A percentile compares a stretch with the other conserved stretches of the same genome.
These are phyloP conservation scores for Aureobasidium sp. DNA, from an alignment of 2,329 filamentous ascomycete genomes.

Conservation along the genomic window DNA sequence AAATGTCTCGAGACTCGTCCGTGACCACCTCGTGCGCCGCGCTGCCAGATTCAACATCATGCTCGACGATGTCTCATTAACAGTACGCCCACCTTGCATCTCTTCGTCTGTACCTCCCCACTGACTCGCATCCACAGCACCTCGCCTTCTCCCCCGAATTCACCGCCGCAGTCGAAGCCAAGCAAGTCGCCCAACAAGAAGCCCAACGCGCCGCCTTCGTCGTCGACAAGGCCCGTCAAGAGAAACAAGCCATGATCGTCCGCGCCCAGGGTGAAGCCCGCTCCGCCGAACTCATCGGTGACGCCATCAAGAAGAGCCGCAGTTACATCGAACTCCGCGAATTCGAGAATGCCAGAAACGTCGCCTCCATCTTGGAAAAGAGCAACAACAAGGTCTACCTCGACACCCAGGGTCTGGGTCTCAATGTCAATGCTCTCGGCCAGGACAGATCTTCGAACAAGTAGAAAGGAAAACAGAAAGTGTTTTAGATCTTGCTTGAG, in stretches of 20 bases:
- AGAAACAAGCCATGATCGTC: constrained; percentile 98
- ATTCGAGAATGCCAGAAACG: constrained; percentile 89
- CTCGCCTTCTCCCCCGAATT: constrained; percentile 64
- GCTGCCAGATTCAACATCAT: constrained; percentile 96
- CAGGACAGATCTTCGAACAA: constrained; percentile 28
- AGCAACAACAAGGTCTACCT: constrained; percentile 90
- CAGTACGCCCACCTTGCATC: constrained; percentile 51
- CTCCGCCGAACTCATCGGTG: constrained; percentile 94
- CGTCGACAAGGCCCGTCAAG: constrained; percentile 96
- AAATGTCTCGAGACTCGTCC: constrained; percentile 83
- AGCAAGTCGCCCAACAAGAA: constrained; percentile 74
- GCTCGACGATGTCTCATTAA: constrained; percentile 93
- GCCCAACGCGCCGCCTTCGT: constrained; percentile 95
- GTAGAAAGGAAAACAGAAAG: constrained; percentile 28
- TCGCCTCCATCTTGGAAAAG: constrained; percentile 84
- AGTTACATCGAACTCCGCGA: constrained; percentile 95
- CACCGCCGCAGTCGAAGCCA: constrained; percentile 62
- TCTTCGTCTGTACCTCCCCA: neutral
- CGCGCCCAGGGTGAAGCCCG: constrained; percentile 98
- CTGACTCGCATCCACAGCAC: constrained; percentile 31
- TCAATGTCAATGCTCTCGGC: constrained; percentile 62
- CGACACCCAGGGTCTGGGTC: constrained; percentile 79
- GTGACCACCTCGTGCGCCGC: constrained; percentile 84
- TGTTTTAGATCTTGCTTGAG: no score
- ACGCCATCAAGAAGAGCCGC: constrained; percentile 99